phyloP scores from a whole-genome alignment of 2,329 filamentous ascomycete genomes.

The Fusarium tricinctum region DNA sequence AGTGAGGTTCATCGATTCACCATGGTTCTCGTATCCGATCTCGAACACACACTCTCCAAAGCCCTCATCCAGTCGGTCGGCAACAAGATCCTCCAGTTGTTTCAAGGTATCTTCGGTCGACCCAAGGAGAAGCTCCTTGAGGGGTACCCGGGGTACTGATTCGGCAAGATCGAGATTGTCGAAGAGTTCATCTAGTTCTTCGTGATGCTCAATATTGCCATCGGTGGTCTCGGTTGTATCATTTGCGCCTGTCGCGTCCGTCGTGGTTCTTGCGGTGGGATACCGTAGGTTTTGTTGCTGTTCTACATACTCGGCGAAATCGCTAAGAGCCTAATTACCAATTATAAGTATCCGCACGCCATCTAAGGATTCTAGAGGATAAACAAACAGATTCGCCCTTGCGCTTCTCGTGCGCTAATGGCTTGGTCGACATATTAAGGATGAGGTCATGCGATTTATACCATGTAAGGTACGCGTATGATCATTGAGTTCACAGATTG shows the following conservation, averaged over 20 bases:
- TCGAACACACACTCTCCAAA: constrained; percentile 93
- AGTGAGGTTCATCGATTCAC: constrained; percentile 84
- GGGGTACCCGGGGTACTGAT: constrained; percentile 72
- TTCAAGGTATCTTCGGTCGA: constrained; percentile 71
- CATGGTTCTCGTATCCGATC: constrained; percentile 89
- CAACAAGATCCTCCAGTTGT: constrained; percentile 75
- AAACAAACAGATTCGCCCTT: constrained; percentile 84
- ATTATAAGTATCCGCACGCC: constrained; percentile 19
- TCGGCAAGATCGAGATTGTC: constrained; percentile 88
- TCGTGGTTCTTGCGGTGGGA: constrained; percentile 57
- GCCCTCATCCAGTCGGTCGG: constrained; percentile 81
- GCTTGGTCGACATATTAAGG: constrained; percentile 70
- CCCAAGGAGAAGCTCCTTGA: constrained; percentile 83
- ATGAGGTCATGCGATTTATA: constrained; percentile 44
- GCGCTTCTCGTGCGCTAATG: constrained; percentile 81
- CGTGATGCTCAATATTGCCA: constrained; percentile 68
- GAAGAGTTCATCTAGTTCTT: constrained; percentile 92
- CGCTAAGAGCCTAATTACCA: constrained; percentile 77
- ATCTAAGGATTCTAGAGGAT: background rate
- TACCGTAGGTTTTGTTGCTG: constrained; percentile 86
- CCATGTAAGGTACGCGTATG: constrained; percentile 45
- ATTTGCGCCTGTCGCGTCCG: constrained; percentile 46
- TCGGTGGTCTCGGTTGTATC: constrained; percentile 49
- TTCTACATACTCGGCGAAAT: constrained; percentile 98
- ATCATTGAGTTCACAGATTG: constrained; percentile 47